These are phyloP conservation scores for Fusarium concolor DNA, from an alignment of 2,329 filamentous ascomycete species.

Conservation along the genomic window DNA sequence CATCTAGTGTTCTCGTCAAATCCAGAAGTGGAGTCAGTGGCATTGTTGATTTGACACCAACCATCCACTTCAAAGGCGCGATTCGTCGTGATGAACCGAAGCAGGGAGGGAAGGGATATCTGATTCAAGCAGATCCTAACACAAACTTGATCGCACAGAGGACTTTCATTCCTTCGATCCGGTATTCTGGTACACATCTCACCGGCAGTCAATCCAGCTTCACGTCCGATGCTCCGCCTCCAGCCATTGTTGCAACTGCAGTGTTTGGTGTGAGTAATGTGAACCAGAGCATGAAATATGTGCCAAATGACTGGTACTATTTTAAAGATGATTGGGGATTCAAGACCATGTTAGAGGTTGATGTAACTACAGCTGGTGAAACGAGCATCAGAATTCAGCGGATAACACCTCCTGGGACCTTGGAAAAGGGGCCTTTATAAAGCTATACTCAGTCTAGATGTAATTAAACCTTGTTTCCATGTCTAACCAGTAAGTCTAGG, in stretches of 20 bases:
- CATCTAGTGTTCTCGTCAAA: constrained; percentile 1
- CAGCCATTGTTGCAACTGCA: background rate
- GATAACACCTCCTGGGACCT: background rate
- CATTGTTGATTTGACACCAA: background rate
- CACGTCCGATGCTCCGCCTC: accelerated
- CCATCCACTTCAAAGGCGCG: accelerated
- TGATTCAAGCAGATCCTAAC: constrained; percentile 24
- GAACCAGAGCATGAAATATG: background rate
- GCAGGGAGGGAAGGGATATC: background rate
- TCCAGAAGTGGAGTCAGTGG: constrained; percentile 23
- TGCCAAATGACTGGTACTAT: background rate
- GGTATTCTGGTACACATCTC: background rate
- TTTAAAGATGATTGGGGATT: background rate
- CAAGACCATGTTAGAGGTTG: background rate
- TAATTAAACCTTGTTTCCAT: background rate
- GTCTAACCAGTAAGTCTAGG: accelerated
- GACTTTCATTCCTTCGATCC: constrained; percentile 24
- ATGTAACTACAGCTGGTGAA: background rate
- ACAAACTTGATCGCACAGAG: constrained; percentile 27
- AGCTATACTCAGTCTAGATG: accelerated
- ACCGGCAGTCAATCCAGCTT: background rate
- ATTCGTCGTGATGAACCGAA: background rate
- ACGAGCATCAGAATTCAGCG: background rate
- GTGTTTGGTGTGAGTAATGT: background rate
- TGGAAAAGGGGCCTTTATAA: too few relatives aligned